Conservation (phyloP, 768 basidiomycete genomes). For the Hemileccinum rubropunctum region DNA sequence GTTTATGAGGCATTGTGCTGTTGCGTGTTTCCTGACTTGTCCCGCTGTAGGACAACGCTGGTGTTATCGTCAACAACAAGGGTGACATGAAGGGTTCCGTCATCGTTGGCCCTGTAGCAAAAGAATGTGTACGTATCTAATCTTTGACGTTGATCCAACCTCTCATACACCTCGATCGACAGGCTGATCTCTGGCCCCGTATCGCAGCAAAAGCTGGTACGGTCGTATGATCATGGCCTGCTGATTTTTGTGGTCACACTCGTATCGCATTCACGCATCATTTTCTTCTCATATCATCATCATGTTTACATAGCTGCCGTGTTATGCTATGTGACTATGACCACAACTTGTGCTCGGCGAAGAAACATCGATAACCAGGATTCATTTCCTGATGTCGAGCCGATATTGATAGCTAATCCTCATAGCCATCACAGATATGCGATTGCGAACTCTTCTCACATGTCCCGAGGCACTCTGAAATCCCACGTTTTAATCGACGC, state of each 20-base stretch:
- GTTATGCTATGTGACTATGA: slow-evolving; percentile 23
- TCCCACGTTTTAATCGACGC: slow-evolving; percentile 30
- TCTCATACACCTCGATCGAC: background rate
- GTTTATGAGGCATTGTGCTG: no score
- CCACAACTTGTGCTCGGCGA: slow-evolving; percentile 1
- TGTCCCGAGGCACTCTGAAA: background rate
- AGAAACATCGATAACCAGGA: no score
- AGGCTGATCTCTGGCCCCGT: slow-evolving; percentile 96
- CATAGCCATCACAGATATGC: no score
- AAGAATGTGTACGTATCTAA: slow-evolving; percentile 84
- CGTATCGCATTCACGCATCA: slow-evolving; percentile 4
- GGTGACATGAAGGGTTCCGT: slow-evolving; percentile 99
- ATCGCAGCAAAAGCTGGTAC: slow-evolving; percentile 99
- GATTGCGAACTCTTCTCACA: background rate
- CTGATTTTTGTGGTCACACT: slow-evolving; percentile 13
- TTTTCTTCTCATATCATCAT: slow-evolving; percentile 1
- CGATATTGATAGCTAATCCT: no score
- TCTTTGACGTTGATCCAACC: background rate
- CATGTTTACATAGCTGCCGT: slow-evolving; percentile 18
- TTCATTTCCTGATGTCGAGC: no score
- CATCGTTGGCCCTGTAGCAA: slow-evolving; percentile 96
- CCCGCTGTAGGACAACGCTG: slow-evolving; percentile 88
- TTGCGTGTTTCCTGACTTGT: background rate
- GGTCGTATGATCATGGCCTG: slow-evolving; percentile 68
- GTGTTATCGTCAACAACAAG: slow-evolving; percentile 97